Base-by-base conservation (phyloP, 2,329 filamentous ascomycete genomes). In the Pseudohalonectria lignicola region DNA sequence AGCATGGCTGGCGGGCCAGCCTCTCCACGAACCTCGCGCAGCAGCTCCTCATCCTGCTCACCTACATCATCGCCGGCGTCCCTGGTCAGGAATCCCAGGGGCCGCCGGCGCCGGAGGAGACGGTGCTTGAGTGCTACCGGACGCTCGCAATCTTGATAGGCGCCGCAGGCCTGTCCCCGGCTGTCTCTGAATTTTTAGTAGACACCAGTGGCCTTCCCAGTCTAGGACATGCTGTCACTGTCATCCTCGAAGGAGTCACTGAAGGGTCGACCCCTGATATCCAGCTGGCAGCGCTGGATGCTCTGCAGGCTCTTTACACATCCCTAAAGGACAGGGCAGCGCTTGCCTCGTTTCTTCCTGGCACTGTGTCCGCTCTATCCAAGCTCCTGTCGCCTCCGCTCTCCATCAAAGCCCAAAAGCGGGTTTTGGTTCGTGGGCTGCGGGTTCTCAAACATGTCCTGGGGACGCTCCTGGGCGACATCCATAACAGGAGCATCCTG, bases 311-410 rank as follows among this genome's bases (percentile, higher is more conserved):
- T 1, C 61, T 92, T 7, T 74, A 78, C 45, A 51, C 56, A 6
- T 74, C 76, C 17, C 68, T 94, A 31, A 76, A 71, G 37, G 82
- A 92, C 49, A 73, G 72, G 34, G 72, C 82, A n/a, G 76, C 84
- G 3, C 64, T 94, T 40, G 85, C 86, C 9, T 88, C 76, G 43
- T 92, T 98, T 51, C 67, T 96, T 31, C 92, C 93, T 0, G 86
- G 88, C 9, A 86, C 86, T 1, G 75, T 94, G 0, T 96, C 92
- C 3, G 76, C 79, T 1, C 63, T 98, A 18, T 79, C 82, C 2
- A 88, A 82, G 50, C 64, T 86, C 1, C 61, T 94, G 36, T 80
- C 82, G 4, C 76, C 77, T 1, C 82, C 79, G 1, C 74, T 72
- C 30, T 69, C 71, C 10, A 61, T 66, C 32, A 76, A 71, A 47